Conservation (phyloP, 2,329 filamentous ascomycete species). For the Pseudogymnoascus destructans region DNA sequence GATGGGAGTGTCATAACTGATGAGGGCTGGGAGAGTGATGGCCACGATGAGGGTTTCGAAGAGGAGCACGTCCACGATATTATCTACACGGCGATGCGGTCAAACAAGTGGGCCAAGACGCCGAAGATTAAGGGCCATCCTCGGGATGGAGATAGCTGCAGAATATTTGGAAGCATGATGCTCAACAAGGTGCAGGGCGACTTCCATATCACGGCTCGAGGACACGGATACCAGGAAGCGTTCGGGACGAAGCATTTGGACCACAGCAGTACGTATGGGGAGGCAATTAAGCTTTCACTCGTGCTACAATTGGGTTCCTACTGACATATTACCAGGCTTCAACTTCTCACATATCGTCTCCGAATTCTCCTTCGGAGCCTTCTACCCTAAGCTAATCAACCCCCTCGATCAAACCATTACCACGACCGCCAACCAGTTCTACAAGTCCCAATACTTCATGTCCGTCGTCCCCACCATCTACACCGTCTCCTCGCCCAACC, state of each 20-base stretch:
- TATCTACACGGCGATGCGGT: constrained; percentile 53
- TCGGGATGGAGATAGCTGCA: constrained; percentile 54
- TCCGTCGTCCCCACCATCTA: constrained; percentile 92
- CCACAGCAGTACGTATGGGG: constrained; percentile 50
- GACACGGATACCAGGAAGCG: constrained; percentile 82
- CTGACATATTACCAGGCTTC: constrained; percentile 48
- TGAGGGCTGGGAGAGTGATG: constrained; percentile 42
- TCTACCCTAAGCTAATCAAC: constrained; percentile 86
- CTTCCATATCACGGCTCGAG: constrained; percentile 91
- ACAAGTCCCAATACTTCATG: constrained; percentile 97
- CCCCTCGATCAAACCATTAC: constrained; percentile 87
- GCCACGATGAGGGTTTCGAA: constrained; percentile 52
- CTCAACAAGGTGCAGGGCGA: constrained; percentile 96
- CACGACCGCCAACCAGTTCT: constrained; percentile 61
- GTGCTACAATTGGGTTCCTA: neutral
- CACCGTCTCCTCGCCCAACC: constrained; percentile 41
- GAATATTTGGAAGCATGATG: constrained; percentile 79
- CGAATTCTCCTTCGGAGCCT: constrained; percentile 93
- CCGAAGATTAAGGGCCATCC: constrained; percentile 39
- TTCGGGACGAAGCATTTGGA: constrained; percentile 58
- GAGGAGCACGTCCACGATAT: constrained; percentile 91
- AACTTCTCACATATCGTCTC: constrained; percentile 97
- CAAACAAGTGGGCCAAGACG: constrained; percentile 61
- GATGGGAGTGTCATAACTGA: constrained; percentile 43
- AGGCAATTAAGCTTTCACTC: neutral